A percentile compares a stretch with the other conserved stretches of the same genome.
These are phyloP conservation scores for Barbarea vulgaris DNA, from an alignment of 345 rosid species.

Conservation along the genomic window DNA sequence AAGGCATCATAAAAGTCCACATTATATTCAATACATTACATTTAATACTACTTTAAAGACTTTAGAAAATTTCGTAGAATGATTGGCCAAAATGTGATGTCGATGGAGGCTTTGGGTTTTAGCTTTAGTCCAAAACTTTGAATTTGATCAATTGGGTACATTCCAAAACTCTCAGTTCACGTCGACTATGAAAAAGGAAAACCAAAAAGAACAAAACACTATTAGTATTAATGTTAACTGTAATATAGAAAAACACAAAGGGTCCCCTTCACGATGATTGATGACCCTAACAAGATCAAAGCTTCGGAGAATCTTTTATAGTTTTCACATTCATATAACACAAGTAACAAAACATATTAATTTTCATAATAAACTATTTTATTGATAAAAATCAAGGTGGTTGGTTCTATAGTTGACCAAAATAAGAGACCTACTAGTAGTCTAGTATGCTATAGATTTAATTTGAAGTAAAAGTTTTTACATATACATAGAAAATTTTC, in stretches of 20 bases:
- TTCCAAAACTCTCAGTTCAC: constrained; percentile 29
- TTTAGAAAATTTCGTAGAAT: constrained; percentile 17
- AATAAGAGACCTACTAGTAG: neutral
- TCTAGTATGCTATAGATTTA: neutral
- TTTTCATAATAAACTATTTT: neutral
- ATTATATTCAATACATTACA: constrained; percentile 7
- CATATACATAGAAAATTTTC: neutral
- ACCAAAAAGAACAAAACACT: constrained; percentile 32
- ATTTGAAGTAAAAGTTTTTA: neutral
- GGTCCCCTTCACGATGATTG: constrained; percentile 16
- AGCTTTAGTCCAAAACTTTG: constrained; percentile 36
- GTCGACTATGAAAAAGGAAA: constrained; percentile 30
- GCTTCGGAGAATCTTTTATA: neutral
- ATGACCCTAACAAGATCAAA: constrained; percentile 8
- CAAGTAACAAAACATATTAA: neutral
- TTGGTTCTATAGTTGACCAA: neutral
- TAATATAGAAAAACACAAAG: neutral
- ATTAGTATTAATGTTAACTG: constrained; percentile 2
- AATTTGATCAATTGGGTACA: constrained; percentile 23
- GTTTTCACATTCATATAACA: constrained; percentile 11
- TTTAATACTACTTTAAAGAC: neutral
- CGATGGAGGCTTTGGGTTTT: constrained; percentile 29
- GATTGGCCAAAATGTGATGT: constrained; percentile 35
- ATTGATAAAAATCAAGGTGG: neutral
- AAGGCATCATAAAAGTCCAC: constrained; percentile 32